These are phyloP conservation scores for Lobosporangium transversale DNA, from an alignment of 192 early-diverging fungal genomes.

Conservation along the genomic window DNA sequence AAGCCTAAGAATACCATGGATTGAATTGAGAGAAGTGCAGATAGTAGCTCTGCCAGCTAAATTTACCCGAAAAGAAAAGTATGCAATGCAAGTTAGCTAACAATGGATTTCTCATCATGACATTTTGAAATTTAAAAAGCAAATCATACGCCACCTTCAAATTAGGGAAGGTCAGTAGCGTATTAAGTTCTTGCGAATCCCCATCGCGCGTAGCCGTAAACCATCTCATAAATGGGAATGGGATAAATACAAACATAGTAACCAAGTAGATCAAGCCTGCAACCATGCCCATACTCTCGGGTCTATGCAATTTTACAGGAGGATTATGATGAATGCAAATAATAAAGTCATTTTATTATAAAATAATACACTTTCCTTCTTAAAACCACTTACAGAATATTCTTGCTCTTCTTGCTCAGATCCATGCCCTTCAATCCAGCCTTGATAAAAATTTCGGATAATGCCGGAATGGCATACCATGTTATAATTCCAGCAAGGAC, in stretches of 20 bases:
- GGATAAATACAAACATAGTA: slow-evolving; percentile 91
- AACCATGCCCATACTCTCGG: slow-evolving; percentile 95
- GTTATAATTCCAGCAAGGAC: slow-evolving; percentile 76
- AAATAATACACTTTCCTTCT: too few species aligned
- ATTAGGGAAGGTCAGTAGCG: slow-evolving; percentile 70
- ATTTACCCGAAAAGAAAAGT: slow-evolving; percentile 32
- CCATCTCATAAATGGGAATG: slow-evolving; percentile 92
- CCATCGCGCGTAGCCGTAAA: slow-evolving; percentile 60
- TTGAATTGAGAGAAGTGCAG: slow-evolving; percentile 89
- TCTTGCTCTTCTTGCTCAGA: slow-evolving; percentile 75
- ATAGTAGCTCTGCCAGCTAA: slow-evolving; percentile 91
- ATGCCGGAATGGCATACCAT: slow-evolving; percentile 73
- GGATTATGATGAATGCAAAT: too few species aligned
- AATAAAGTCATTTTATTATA: too few species aligned
- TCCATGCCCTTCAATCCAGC: slow-evolving; percentile 85
- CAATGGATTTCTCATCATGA: too few species aligned
- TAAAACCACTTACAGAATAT: slow-evolving; percentile 66
- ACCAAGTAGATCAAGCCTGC: slow-evolving; percentile 90
- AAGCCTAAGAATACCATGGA: slow-evolving; percentile 98
- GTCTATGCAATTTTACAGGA: too few species aligned
- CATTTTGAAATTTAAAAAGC: too few species aligned
- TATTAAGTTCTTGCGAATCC: slow-evolving; percentile 45
- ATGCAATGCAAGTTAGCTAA: too few species aligned
- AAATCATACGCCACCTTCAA: slow-evolving; percentile 67
- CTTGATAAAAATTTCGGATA: slow-evolving; percentile 76